phyloP scores from a whole-genome alignment of 805 yeast genomes.

The Pichia heedii region DNA sequence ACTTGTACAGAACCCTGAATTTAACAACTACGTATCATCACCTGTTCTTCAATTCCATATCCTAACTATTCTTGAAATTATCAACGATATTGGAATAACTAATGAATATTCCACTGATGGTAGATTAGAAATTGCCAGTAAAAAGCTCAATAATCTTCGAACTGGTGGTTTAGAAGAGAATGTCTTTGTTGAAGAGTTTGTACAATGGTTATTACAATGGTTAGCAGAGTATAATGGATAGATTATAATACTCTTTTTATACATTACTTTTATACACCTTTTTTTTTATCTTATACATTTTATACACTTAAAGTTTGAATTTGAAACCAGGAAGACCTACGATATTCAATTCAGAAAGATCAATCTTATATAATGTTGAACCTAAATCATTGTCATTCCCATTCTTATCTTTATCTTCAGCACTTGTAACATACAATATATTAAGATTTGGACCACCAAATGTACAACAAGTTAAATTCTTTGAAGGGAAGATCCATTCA shows the following conservation, averaged over 20 bases:
- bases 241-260: too few species aligned
- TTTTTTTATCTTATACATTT: too few species aligned
- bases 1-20: conserved; percentile 33
- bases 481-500: conserved; percentile 48
- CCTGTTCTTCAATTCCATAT: conserved; percentile 53
- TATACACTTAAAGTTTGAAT: too few species aligned
- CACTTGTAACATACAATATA: conserved; percentile 62
- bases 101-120: conserved; percentile 46
- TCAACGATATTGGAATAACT: conserved; percentile 37
- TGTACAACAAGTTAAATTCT: conserved; percentile 55
- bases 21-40: conserved; percentile 38
- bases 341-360: conserved; percentile 24
- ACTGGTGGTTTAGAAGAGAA: conserved; percentile 60
- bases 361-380: conserved; percentile 47
- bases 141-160: conserved; percentile 52
- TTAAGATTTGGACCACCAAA: conserved; percentile 53
- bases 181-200: conserved; percentile 60
- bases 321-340: conserved; percentile 25
- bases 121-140: conserved; percentile 48
- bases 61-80: conserved; percentile 36
- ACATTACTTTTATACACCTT: too few species aligned
- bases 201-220: conserved; percentile 10
- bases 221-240: conserved; percentile 1
- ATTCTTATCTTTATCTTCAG: too few species aligned
- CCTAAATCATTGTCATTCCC: conserved; percentile 40